Evolutionary conservation across 768 basidiomycete genomes (phyloP).

Genomic region (Solioccasus polychromus): DNA sequence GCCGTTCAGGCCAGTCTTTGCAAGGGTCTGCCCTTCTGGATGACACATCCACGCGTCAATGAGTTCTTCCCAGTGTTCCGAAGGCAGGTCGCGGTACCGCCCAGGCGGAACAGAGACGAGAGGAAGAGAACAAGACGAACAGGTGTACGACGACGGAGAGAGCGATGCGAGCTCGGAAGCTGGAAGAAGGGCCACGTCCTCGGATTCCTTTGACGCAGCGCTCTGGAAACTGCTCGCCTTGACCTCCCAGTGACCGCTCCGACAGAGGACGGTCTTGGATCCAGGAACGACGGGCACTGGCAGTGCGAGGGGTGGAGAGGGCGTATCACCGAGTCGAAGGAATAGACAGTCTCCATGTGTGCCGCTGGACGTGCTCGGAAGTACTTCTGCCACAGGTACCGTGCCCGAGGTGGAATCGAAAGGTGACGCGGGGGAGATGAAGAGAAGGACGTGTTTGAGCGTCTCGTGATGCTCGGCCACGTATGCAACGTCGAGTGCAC

Average conservation of each 20-base stretch:
- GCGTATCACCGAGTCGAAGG: conserved; percentile 55
- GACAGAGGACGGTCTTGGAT: conserved; percentile 53
- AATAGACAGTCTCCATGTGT: conserved; percentile 53
- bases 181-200: conserved; percentile 54
- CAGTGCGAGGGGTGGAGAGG: conserved; percentile 55
- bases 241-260: conserved; percentile 66
- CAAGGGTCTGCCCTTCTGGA: conserved; percentile 70
- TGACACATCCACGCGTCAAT: conserved; percentile 99
- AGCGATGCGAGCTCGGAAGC: conserved; percentile 58
- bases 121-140: conserved; percentile 76
- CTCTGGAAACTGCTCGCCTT: conserved; percentile 49
- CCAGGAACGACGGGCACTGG: conserved; percentile 60
- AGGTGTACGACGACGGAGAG: conserved; percentile 66
- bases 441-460: conserved; percentile 74
- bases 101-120: conserved; percentile 52
- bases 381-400: conserved; percentile 57
- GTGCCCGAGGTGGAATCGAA: conserved; percentile 38
- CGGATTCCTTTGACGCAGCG: conserved; percentile 14
- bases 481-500: conserved; percentile 44
- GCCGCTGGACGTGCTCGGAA: conserved; percentile 43
- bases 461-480: conserved; percentile 84
- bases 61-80: conserved; percentile 96
- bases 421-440: conserved; percentile 43
- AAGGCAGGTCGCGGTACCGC: conserved; percentile 82
- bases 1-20: conserved; percentile 42